phyloP scores from a whole-genome alignment of 495 filamentous ascomycete species.

The Aspergillus conjunctus region DNA sequence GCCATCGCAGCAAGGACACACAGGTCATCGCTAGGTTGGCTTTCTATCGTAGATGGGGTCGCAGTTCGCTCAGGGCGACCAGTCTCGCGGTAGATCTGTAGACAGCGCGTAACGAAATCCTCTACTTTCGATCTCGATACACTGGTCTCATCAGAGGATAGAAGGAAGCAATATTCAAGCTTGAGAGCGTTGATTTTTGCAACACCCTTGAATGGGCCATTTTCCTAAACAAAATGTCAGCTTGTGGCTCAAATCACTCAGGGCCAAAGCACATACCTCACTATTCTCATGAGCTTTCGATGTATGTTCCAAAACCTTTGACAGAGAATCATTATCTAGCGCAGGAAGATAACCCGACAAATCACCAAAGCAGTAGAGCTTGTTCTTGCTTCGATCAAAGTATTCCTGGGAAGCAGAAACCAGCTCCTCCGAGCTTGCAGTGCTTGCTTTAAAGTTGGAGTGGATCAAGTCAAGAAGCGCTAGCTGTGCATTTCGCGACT shows the following conservation, averaged over 20 bases:
- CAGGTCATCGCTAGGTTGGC: conserved; percentile 59
- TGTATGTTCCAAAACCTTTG: conserved; percentile 43
- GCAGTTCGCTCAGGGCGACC: conserved; percentile 24
- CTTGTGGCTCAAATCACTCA: neutral
- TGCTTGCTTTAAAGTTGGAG: conserved; percentile 33
- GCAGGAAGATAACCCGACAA: conserved; percentile 46
- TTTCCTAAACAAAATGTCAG: conserved; percentile 22
- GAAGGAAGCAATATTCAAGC: conserved; percentile 55
- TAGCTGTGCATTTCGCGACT: conserved; percentile 54
- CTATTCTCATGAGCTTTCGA: conserved; percentile 26
- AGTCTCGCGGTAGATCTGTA: conserved; percentile 46
- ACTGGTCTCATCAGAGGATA: conserved; percentile 44
- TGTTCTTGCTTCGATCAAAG: conserved; percentile 51
- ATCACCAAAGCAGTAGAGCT: conserved; percentile 58
- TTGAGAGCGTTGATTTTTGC: conserved; percentile 57
- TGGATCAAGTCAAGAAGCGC: conserved; percentile 38
- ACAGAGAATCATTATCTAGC: conserved; percentile 39
- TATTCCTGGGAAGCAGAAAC: conserved; percentile 50
- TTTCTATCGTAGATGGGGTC: conserved; percentile 49
- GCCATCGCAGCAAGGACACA: conserved; percentile 59
- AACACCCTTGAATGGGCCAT: conserved; percentile 30
- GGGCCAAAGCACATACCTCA: conserved; percentile 34
- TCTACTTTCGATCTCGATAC: conserved; percentile 39
- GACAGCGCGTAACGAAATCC: conserved; percentile 48
- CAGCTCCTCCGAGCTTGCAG: conserved; percentile 37